These are phyloP conservation scores for Pseudogymnoascus sp. DNA, from an alignment of 2,329 filamentous ascomycete genomes.

Conservation along the genomic window DNA sequence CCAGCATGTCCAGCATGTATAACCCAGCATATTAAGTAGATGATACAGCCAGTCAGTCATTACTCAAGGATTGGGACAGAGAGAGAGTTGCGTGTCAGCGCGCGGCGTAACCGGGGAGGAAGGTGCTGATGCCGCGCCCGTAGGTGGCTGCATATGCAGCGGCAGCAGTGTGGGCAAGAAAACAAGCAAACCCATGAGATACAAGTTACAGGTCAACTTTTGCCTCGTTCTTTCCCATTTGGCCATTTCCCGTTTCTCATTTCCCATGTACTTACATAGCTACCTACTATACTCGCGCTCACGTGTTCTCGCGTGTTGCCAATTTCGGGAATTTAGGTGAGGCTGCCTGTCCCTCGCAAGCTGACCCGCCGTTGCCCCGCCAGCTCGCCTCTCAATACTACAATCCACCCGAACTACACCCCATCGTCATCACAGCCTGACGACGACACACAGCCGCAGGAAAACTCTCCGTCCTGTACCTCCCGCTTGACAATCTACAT, in stretches of 20 bases:
- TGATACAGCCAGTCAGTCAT: no score
- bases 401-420: neutral
- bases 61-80: neutral
- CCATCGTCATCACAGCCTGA: slow-evolving; percentile 1
- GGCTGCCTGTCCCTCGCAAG: neutral
- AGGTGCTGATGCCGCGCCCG: neutral
- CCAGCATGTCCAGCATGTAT: no score
- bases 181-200: neutral
- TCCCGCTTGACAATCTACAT: neutral
- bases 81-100: neutral
- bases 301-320: neutral
- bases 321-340: neutral
- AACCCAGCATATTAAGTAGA: no score
- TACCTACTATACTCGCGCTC: no score
- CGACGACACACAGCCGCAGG: neutral
- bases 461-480: neutral
- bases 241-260: neutral
- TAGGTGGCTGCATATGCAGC: neutral
- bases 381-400: neutral
- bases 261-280: no score
- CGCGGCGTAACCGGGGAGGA: neutral
- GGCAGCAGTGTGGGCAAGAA: neutral
- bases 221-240: neutral
- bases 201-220: neutral
- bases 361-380: neutral